phyloP scores from a whole-genome alignment of 140 eudicot species.

The Eryngium alpinum region DNA sequence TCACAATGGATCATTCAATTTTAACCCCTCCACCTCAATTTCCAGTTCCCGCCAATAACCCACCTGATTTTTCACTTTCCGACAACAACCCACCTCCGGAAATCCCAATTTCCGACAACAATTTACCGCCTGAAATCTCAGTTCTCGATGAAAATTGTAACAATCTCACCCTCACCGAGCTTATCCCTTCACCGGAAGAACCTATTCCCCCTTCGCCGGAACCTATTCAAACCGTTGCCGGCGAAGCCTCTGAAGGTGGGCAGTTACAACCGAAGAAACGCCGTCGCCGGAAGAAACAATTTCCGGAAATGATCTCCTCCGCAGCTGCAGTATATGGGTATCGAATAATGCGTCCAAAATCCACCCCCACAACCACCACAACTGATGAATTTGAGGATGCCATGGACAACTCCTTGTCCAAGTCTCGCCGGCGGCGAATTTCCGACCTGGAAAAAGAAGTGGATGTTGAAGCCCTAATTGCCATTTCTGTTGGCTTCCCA shows the following conservation, averaged over 20 bases:
- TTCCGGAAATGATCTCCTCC: slow-evolving; percentile 74
- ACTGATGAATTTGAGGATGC: slow-evolving; percentile 23
- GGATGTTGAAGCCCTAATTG: slow-evolving; percentile 74
- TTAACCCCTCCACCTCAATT: not conserved
- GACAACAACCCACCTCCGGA: not conserved
- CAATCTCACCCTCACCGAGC: not conserved
- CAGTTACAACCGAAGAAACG: slow-evolving; percentile 49
- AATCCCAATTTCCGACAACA: not conserved
- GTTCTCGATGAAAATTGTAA: not conserved
- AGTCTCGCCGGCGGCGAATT: slow-evolving; percentile 49
- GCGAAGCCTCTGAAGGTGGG: slow-evolving; percentile 15
- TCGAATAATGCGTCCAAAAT: slow-evolving; percentile 58
- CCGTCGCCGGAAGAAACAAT: slow-evolving; percentile 76
- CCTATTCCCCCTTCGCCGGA: not conserved
- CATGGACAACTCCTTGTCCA: slow-evolving; percentile 21
- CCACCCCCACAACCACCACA: slow-evolving; percentile 22
- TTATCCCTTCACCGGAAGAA: not conserved
- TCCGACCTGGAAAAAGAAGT: slow-evolving; percentile 46
- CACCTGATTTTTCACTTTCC: not conserved
- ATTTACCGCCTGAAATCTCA: not conserved
- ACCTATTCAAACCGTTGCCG: slow-evolving; percentile 1
- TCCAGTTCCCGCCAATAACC: not conserved
- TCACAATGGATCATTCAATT: not conserved
- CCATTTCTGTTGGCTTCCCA: slow-evolving; percentile 90
- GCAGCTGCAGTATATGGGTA: slow-evolving; percentile 47